Evolutionary conservation across 2,329 filamentous ascomycete genomes (phyloP).

Genomic region (Cladorrhinum sp.): DNA sequence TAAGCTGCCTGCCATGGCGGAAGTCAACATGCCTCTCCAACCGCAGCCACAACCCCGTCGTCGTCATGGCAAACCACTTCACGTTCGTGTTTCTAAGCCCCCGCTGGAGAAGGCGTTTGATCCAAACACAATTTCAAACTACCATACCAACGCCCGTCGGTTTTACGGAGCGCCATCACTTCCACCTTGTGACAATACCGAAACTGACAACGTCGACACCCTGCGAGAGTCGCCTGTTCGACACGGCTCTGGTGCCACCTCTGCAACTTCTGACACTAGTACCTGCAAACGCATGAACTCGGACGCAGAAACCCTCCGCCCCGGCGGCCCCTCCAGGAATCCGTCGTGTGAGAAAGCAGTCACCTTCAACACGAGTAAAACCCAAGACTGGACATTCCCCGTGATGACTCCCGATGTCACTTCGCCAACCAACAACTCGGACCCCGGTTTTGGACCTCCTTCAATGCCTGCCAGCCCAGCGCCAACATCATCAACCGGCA

Average conservation of each 20-base stretch:
- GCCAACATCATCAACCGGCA: background rate
- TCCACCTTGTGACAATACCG: constrained; percentile 31
- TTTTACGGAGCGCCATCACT: constrained; percentile 54
- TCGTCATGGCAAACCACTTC: constrained; percentile 49
- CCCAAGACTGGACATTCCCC: constrained; percentile 54
- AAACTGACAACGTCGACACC: constrained; percentile 20
- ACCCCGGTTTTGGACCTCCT: constrained; percentile 43
- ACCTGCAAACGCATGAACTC: background rate
- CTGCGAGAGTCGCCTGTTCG: constrained; percentile 57
- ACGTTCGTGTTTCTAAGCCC: constrained; percentile 52
- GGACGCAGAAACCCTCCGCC: constrained; percentile 32
- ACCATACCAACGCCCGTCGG: constrained; percentile 60
- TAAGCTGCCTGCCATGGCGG: constrained; percentile 53
- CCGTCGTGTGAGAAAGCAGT: constrained; percentile 58
- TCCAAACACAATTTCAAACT: constrained; percentile 61
- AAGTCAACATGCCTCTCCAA: constrained; percentile 51
- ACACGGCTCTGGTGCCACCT: constrained; percentile 27
- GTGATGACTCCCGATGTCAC: constrained; percentile 41
- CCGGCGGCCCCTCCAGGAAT: constrained; percentile 40
- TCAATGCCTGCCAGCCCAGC: constrained; percentile 33
- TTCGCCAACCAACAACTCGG: constrained; percentile 47
- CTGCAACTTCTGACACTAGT: background rate
- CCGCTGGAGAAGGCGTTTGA: constrained; percentile 65
- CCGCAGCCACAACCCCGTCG: constrained; percentile 49
- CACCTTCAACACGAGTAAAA: constrained; percentile 40